Evolutionary conservation across 2,329 filamentous ascomycete species (phyloP).

Genomic region (Polytolypa hystricis): DNA sequence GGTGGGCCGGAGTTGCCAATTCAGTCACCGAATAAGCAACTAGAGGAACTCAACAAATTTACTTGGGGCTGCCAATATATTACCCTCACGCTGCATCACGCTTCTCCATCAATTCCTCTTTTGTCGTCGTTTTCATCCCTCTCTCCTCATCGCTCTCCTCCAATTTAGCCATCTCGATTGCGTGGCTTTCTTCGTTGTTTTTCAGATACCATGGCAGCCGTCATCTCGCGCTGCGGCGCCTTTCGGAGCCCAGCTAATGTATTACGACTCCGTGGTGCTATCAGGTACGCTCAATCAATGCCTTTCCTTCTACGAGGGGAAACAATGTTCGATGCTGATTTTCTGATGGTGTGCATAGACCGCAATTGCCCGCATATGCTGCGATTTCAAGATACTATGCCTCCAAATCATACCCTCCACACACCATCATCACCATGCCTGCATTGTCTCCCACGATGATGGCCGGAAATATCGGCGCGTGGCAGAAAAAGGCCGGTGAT

Average conservation of each 20-base stretch:
- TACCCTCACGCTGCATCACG: too few species aligned
- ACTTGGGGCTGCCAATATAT: too few species aligned
- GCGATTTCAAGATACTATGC: slow-evolving; percentile 57
- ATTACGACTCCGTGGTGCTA: slow-evolving; percentile 32
- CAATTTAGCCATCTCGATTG: too few species aligned
- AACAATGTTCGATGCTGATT: slow-evolving; percentile 1
- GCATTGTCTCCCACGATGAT: slow-evolving; percentile 97
- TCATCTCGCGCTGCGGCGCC: slow-evolving; percentile 30
- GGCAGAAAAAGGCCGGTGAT: slow-evolving; percentile 97
- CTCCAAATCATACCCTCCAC: slow-evolving; percentile 75
- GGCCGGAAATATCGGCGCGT: slow-evolving; percentile 85
- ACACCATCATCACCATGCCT: slow-evolving; percentile 95
- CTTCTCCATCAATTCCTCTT: too few species aligned
- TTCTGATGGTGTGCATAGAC: slow-evolving; percentile 15
- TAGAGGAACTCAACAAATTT: too few species aligned
- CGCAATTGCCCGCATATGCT: slow-evolving; percentile 42
- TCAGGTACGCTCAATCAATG: slow-evolving; percentile 27
- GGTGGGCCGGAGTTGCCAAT: too few species aligned
- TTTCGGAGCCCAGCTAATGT: slow-evolving; percentile 36
- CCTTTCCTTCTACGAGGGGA: neutral
- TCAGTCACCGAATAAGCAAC: too few species aligned
- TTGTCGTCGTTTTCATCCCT: neutral
- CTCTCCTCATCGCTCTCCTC: neutral
- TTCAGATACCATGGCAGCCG: slow-evolving; percentile 45
- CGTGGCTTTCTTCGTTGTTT: too few species aligned